Evolutionary conservation across 2,329 filamentous ascomycete genomes (phyloP).

Genomic region (Daldinia sp.): DNA sequence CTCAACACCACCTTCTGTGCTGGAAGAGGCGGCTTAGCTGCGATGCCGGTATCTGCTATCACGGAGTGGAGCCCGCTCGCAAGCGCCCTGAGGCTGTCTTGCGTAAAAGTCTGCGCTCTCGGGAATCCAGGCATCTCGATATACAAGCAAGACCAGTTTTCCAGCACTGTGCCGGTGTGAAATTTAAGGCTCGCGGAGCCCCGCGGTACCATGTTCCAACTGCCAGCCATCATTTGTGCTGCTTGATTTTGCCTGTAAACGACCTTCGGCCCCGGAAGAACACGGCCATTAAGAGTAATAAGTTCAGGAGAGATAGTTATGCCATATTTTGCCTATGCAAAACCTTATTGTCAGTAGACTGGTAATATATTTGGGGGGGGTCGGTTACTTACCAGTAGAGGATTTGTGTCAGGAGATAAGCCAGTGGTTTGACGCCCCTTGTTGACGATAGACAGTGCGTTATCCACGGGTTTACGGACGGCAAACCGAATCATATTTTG

Average conservation of each 20-base stretch:
- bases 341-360: neutral
- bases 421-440: constrained; percentile 60
- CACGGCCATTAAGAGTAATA: constrained; percentile 69
- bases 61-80: neutral
- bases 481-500: constrained; percentile 68
- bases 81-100: neutral
- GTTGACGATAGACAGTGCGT: constrained; percentile 62
- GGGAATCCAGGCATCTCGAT: neutral
- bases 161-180: neutral
- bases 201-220: neutral
- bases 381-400: constrained; percentile 32
- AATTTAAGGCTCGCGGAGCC: neutral
- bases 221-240: neutral
- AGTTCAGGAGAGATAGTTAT: constrained; percentile 59
- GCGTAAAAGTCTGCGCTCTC: neutral
- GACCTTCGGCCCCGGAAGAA: constrained; percentile 63
- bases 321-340: constrained; percentile 57
- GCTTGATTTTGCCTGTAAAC: constrained; percentile 52
- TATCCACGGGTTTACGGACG: constrained; percentile 62
- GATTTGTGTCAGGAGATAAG: constrained; percentile 48
- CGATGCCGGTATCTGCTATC: neutral
- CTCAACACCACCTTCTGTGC: neutral
- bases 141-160: neutral
- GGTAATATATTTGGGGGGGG: neutral
- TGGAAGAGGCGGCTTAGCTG: neutral